phyloP scores from a whole-genome alignment of 257 asterid species.

The Salvia rosmarinus region DNA sequence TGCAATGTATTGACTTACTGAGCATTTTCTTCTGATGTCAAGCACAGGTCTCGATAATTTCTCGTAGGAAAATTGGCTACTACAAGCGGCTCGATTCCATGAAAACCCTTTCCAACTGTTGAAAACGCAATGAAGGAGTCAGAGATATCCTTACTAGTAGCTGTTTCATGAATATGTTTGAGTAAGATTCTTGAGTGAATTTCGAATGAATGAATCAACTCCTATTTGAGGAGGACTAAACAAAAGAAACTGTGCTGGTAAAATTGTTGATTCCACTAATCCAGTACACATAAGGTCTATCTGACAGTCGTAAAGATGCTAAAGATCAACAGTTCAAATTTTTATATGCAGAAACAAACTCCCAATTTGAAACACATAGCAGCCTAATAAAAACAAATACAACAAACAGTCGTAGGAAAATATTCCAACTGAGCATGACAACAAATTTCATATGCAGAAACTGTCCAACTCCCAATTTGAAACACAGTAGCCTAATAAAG shows the following conservation, averaged over 20 bases:
- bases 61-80: constrained; percentile 72
- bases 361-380: not conserved
- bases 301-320: constrained; percentile 8
- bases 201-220: not conserved
- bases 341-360: too few species aligned
- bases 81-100: constrained; percentile 76
- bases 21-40: constrained; percentile 61
- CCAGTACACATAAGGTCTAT: constrained; percentile 17
- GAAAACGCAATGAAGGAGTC: constrained; percentile 28
- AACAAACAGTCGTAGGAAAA: constrained; percentile 17
- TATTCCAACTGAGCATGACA: not conserved
- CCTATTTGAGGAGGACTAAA: not conserved
- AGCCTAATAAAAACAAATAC: constrained; percentile 32
- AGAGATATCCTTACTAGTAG: constrained; percentile 17
- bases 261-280: not conserved
- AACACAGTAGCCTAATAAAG: constrained; percentile 16
- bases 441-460: not conserved
- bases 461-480: constrained; percentile 11
- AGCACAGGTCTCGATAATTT: constrained; percentile 62
- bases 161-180: not conserved
- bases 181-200: constrained; percentile 20
- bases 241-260: constrained; percentile 4
- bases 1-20: constrained; percentile 58
- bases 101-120: constrained; percentile 81
- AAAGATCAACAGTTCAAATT: constrained; percentile 24